Evolutionary conservation across 192 early-diverging fungal species (phyloP).

Genomic region (Fimicolochytrium jonesii): DNA sequence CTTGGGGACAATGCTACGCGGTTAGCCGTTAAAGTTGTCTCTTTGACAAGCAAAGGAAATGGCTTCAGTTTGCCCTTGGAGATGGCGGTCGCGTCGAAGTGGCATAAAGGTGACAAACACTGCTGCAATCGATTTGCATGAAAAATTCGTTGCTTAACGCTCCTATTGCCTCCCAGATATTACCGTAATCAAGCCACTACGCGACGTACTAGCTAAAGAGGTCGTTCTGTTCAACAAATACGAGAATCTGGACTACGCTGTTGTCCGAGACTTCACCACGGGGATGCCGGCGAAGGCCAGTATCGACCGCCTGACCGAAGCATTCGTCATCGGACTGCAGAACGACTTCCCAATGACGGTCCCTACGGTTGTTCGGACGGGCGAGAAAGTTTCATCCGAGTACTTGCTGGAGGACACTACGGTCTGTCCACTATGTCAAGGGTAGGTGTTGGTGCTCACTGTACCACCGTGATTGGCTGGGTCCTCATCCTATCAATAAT

Average conservation of each 20-base stretch:
- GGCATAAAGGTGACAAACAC: conserved; percentile 38
- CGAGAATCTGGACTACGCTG: conserved; percentile 29
- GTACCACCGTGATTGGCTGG: background rate
- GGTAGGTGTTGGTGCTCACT: conserved; percentile 46
- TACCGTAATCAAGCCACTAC: conserved; percentile 67
- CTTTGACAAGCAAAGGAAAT: conserved; percentile 76
- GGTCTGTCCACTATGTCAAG: conserved; percentile 62
- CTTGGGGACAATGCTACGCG: conserved; percentile 78
- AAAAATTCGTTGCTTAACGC: conserved; percentile 1
- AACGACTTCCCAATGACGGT: conserved; percentile 81
- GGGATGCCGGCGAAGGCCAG: conserved; percentile 45
- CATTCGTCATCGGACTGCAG: conserved; percentile 77
- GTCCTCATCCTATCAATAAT: background rate
- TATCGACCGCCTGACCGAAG: conserved; percentile 64
- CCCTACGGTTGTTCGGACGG: conserved; percentile 77
- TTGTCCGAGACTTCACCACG: conserved; percentile 54
- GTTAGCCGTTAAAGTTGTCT: conserved; percentile 70
- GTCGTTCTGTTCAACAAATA: conserved; percentile 66
- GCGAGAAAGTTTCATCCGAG: conserved; percentile 64
- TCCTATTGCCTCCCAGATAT: conserved; percentile 31
- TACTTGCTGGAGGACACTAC: conserved; percentile 39
- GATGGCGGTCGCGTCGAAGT: conserved; percentile 53
- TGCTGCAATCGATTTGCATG: conserved; percentile 4
- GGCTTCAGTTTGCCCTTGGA: conserved; percentile 82
- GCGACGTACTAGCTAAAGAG: conserved; percentile 77